Conservation (phyloP, 768 basidiomycete genomes). For the Russula virescens region DNA sequence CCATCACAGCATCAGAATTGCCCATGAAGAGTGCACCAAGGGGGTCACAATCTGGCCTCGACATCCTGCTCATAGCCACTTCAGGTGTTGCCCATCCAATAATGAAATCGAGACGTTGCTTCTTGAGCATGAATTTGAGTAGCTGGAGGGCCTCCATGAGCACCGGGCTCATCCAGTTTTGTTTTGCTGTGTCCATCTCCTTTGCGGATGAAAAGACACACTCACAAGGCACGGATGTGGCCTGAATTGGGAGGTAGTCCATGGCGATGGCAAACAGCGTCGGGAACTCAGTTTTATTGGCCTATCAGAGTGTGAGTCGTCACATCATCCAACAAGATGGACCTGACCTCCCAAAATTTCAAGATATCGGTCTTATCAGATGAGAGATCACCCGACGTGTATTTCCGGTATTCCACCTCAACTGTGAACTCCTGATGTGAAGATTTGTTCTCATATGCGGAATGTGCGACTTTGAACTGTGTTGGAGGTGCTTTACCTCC, state of each 20-base stretch:
- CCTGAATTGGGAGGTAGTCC: background rate
- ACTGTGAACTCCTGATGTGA: background rate
- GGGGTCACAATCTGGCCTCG: too few relatives aligned
- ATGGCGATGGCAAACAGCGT: background rate
- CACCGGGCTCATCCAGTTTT: background rate
- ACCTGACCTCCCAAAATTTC: background rate
- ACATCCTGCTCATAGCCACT: too few relatives aligned
- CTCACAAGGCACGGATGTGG: background rate
- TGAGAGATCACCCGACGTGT: background rate
- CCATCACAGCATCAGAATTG: too few relatives aligned
- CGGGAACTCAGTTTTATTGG: background rate
- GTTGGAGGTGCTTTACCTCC: background rate
- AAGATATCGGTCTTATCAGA: background rate
- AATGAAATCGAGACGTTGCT: background rate
- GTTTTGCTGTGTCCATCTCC: background rate
- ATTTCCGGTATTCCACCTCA: background rate
- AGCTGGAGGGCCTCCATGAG: background rate
- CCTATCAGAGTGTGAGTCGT: background rate
- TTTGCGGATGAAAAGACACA: background rate
- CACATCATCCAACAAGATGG: too few relatives aligned
- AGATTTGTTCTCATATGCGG: background rate
- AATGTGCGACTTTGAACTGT: background rate
- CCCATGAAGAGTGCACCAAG: too few relatives aligned
- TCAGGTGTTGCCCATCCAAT: background rate
- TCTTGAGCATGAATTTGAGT: background rate